phyloP scores from a whole-genome alignment of 306 rosid genomes.

The Cucumis hystrix region DNA sequence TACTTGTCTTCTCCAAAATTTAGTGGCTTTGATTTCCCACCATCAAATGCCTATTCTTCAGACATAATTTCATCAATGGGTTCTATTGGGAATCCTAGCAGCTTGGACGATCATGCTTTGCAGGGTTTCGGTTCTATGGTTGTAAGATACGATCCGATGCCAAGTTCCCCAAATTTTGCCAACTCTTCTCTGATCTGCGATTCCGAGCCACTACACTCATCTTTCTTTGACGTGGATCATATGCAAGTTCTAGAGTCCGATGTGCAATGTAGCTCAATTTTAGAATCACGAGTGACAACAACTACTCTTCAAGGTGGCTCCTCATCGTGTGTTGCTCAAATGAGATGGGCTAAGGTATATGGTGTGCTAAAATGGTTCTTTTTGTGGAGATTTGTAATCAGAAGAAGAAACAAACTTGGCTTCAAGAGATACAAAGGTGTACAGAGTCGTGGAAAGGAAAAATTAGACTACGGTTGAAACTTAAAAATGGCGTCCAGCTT shows the following conservation, averaged over 20 bases:
- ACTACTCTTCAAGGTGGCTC: constrained; percentile 45
- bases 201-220: constrained; percentile 42
- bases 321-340: constrained; percentile 43
- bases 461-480: background rate
- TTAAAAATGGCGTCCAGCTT: background rate
- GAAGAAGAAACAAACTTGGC: constrained; percentile 13
- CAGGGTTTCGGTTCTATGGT: constrained; percentile 38
- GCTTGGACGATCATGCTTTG: constrained; percentile 66
- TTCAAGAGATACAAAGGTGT: constrained; percentile 20
- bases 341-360: constrained; percentile 73
- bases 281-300: constrained; percentile 14
- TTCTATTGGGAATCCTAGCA: constrained; percentile 39
- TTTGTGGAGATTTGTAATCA: constrained; percentile 22
- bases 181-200: constrained; percentile 47
- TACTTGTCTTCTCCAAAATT: constrained; percentile 40
- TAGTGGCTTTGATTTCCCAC: constrained; percentile 48
- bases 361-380: constrained; percentile 72
- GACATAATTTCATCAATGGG: constrained; percentile 70
- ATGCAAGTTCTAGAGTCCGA: constrained; percentile 50
- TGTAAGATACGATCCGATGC: constrained; percentile 45
- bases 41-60: constrained; percentile 48
- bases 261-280: constrained; percentile 22
- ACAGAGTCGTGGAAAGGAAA: background rate
- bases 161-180: constrained; percentile 47
- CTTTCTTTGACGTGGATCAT: constrained; percentile 53